Conservation (phyloP, 192 early-diverging fungal species). For the Diversispora epigaea region DNA sequence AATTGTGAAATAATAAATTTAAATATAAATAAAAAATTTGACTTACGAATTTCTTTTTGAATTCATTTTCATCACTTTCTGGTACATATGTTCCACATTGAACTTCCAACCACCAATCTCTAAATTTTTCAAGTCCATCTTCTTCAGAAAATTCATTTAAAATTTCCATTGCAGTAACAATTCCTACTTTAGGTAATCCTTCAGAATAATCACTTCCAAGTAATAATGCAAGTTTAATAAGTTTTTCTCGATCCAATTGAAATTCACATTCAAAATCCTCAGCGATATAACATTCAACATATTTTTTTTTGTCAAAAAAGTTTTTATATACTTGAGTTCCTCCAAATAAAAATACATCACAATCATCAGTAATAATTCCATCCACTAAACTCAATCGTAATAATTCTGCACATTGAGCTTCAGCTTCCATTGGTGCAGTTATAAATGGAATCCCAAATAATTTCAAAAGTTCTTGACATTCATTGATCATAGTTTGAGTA, state of each 20-base stretch:
- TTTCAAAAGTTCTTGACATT: slow-evolving; percentile 72
- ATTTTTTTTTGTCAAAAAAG: slow-evolving; percentile 89
- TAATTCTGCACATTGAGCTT: slow-evolving; percentile 90
- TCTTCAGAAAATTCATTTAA: slow-evolving; percentile 67
- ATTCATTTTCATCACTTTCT: slow-evolving; percentile 18
- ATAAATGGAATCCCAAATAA: slow-evolving; percentile 96
- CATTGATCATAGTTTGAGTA: slow-evolving; percentile 70
- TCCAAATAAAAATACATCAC: slow-evolving; percentile 96
- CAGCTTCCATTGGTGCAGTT: slow-evolving; percentile 94
- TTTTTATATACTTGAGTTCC: slow-evolving; percentile 79
- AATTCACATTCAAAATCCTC: slow-evolving; percentile 67
- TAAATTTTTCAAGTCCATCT: slow-evolving; percentile 53
- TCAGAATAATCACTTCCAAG: slow-evolving; percentile 98
- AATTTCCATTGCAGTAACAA: slow-evolving; percentile 88
- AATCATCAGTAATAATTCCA: slow-evolving; percentile 96
- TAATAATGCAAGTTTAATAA: slow-evolving; percentile 84
- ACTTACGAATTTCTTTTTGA: slow-evolving; percentile 49
- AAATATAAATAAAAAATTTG: not conserved
- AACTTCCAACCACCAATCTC: slow-evolving; percentile 59
- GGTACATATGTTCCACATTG: slow-evolving; percentile 34
- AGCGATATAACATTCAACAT: slow-evolving; percentile 79
- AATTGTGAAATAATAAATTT: not conserved
- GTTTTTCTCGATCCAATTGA: slow-evolving; percentile 61
- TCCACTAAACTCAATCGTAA: slow-evolving; percentile 68
- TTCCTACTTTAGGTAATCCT: slow-evolving; percentile 84